Percentiles rank a stretch among this genome's conserved stretches.
Evolutionary conservation across 1,284 basidiomycete species (phyloP).

Genomic region (Xerocomus cyaneibrunnescens): DNA sequence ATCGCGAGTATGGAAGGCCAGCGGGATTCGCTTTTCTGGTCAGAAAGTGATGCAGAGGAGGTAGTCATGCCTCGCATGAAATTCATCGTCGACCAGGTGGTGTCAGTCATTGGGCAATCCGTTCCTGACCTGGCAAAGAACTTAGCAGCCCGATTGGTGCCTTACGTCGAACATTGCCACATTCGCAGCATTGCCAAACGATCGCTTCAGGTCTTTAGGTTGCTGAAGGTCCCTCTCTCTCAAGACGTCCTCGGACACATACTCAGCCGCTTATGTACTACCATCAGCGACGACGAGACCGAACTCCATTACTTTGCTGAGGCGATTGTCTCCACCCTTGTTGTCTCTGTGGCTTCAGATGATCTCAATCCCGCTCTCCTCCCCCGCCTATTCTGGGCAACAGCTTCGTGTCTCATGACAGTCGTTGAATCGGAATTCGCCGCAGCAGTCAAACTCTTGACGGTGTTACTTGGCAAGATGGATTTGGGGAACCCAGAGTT

Average conservation of each 20-base stretch:
- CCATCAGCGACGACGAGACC: slow-evolving; percentile 71
- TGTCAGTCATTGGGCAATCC: slow-evolving; percentile 70
- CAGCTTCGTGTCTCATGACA: slow-evolving; percentile 79
- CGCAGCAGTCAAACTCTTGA: slow-evolving; percentile 68
- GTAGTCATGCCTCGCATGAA: slow-evolving; percentile 68
- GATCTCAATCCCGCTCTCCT: slow-evolving; percentile 62
- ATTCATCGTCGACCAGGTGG: slow-evolving; percentile 61
- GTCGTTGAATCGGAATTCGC: slow-evolving; percentile 82
- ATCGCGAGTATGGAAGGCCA: slow-evolving; percentile 61
- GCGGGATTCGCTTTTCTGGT: slow-evolving; percentile 66
- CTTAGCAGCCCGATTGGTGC: slow-evolving; percentile 81
- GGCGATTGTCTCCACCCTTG: slow-evolving; percentile 82
- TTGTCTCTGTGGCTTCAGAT: slow-evolving; percentile 59
- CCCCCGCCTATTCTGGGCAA: slow-evolving; percentile 89
- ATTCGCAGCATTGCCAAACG: slow-evolving; percentile 86
- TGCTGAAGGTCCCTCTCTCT: slow-evolving; percentile 73
- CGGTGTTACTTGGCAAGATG: slow-evolving; percentile 68
- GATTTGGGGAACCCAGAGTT: slow-evolving; percentile 70
- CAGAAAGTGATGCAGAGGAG: slow-evolving; percentile 59
- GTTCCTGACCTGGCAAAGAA: slow-evolving; percentile 66
- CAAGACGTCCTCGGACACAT: slow-evolving; percentile 77
- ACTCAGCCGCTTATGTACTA: slow-evolving; percentile 82
- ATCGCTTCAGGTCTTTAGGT: slow-evolving; percentile 89
- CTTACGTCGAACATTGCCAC: slow-evolving; percentile 87
- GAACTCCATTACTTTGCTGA: slow-evolving; percentile 80